A percentile compares a stretch with the other conserved stretches of the same genome.
Evolutionary conservation across 306 rosid genomes (phyloP).

Genomic region (Lotus japonicus): DNA sequence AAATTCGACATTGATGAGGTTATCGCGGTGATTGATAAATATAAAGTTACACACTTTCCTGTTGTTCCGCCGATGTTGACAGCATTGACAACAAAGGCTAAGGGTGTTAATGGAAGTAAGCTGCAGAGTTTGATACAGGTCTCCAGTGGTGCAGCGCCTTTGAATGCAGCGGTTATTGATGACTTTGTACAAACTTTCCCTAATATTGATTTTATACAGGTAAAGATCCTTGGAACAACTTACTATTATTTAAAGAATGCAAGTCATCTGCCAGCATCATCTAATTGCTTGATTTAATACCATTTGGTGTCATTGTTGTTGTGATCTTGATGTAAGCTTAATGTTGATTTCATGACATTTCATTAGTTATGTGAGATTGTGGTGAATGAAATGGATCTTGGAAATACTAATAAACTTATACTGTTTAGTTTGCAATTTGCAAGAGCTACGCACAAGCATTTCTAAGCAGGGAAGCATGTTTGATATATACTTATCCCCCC

Average conservation of each 20-base stretch:
- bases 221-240: conserved; percentile 6
- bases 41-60: conserved; percentile 62
- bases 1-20: conserved; percentile 46
- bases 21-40: conserved; percentile 46
- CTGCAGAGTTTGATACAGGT: conserved; percentile 73
- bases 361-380: not conserved
- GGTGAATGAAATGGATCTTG: not conserved
- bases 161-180: conserved; percentile 31
- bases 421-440: not conserved
- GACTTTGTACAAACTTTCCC: conserved; percentile 51
- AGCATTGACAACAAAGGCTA: conserved; percentile 41
- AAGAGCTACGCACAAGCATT: not conserved
- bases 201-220: conserved; percentile 83
- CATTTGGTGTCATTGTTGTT: not conserved
- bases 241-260: not conserved
- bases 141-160: conserved; percentile 67
- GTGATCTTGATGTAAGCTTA: not conserved
- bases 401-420: not conserved
- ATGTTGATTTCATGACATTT: not conserved
- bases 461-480: not conserved
- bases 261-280: not conserved
- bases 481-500: not conserved
- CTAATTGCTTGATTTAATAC: conserved; percentile 9
- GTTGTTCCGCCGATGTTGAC: conserved; percentile 67
- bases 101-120: conserved; percentile 16